These are phyloP conservation scores for Wickerhamiella alocasiicola DNA, from an alignment of 805 yeast genomes.

Conservation along the genomic window DNA sequence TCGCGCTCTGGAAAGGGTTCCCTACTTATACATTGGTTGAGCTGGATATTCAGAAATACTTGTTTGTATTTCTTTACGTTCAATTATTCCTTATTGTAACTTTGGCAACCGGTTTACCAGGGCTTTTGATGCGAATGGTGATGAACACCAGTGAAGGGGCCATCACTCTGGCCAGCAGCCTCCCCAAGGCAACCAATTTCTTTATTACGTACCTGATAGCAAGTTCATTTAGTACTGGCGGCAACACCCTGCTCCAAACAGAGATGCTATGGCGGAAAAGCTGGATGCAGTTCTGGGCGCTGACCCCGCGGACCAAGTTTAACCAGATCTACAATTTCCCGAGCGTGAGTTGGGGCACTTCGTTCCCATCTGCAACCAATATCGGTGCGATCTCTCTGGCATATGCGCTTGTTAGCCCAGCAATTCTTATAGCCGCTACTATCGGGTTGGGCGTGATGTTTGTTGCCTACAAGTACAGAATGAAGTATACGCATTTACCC, in stretches of 20 bases:
- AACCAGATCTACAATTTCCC: conserved; percentile 34
- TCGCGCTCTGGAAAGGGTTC: conserved; percentile 45
- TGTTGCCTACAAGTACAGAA: conserved; percentile 58
- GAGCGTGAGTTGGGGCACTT: conserved; percentile 60
- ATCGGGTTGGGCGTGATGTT: conserved; percentile 46
- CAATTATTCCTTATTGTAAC: conserved; percentile 80
- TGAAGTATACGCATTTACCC: conserved; percentile 36
- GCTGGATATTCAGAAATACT: conserved; percentile 62
- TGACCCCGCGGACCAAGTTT: conserved; percentile 51
- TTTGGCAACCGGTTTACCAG: conserved; percentile 69
- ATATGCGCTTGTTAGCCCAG: conserved; percentile 68
- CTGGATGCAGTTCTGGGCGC: conserved; percentile 31
- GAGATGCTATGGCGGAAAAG: conserved; percentile 36
- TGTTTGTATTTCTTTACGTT: conserved; percentile 64
- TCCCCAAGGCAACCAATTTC: conserved; percentile 79
- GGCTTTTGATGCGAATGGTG: conserved; percentile 16
- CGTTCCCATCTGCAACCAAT: conserved; percentile 65
- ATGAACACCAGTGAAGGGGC: conserved; percentile 23
- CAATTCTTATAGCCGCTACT: conserved; percentile 49
- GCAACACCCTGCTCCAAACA: conserved; percentile 53
- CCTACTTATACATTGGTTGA: conserved; percentile 54
- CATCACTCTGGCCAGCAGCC: conserved; percentile 57
- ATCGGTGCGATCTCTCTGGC: conserved; percentile 68
- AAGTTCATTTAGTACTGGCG: conserved; percentile 65
- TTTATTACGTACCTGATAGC: conserved; percentile 67